phyloP scores from a whole-genome alignment of 352 stramenopile species.

The Blastocystis sp. region DNA sequence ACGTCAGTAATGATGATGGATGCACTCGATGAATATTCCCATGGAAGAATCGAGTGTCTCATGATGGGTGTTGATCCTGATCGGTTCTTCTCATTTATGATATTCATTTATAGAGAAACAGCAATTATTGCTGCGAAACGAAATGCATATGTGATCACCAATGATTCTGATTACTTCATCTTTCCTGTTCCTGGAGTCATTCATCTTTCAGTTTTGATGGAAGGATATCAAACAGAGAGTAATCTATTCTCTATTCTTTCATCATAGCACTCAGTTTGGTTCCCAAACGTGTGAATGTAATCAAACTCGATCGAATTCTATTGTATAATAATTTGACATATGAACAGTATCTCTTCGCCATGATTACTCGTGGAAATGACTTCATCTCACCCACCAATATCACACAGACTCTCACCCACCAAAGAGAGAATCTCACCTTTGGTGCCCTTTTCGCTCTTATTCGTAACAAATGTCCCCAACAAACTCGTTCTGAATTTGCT shows the following conservation, averaged over 20 bases:
- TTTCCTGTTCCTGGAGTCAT: slow-evolving; percentile 25
- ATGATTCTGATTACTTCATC: slow-evolving; percentile 48
- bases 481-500: not conserved
- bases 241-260: not conserved
- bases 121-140: not conserved
- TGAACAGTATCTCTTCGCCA: not conserved
- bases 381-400: not conserved
- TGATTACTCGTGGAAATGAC: not conserved
- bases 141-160: not conserved
- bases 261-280: not conserved
- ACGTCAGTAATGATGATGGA: not conserved
- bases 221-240: not conserved
- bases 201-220: not conserved
- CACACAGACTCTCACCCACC: not conserved
- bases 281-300: not conserved
- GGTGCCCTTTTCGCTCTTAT: not conserved
- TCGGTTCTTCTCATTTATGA: not conserved
- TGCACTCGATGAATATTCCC: not conserved
- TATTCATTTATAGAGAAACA: not conserved
- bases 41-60: not conserved
- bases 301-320: not conserved
- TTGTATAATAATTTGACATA: not conserved
- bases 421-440: not conserved
- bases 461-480: not conserved
- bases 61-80: slow-evolving; percentile 3